Evolutionary conservation across 495 filamentous ascomycete species (phyloP).

Genomic region (Penicillium cinerascens): DNA sequence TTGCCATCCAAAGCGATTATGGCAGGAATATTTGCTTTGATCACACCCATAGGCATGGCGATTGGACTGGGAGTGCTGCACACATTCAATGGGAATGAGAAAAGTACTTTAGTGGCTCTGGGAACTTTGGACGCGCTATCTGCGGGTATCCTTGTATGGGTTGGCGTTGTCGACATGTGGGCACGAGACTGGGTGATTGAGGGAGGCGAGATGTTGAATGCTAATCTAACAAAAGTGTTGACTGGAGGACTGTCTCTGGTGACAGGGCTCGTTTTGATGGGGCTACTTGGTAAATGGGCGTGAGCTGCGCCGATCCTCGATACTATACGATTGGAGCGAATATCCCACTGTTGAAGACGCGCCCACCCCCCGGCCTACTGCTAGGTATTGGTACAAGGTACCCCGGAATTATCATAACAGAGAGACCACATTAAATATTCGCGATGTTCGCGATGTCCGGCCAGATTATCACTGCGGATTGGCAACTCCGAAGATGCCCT

Average conservation of each 20-base stretch:
- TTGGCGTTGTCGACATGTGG: conserved; percentile 46
- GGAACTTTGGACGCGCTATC: conserved; percentile 46
- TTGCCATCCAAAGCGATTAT: conserved; percentile 40
- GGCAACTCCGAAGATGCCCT: no score
- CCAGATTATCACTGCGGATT: no score
- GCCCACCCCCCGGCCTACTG: no score
- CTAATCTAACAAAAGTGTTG: conserved; percentile 25
- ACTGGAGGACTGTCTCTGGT: conserved; percentile 34
- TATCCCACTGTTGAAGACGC: no score
- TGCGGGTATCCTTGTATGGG: conserved; percentile 45
- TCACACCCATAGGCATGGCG: conserved; percentile 45
- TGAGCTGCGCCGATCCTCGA: conserved; percentile 5
- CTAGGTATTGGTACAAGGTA: no score
- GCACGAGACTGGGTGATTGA: conserved; percentile 46
- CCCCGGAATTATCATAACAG: no score
- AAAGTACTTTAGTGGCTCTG: conserved; percentile 36
- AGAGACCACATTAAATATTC: no score
- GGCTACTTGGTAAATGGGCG: conserved; percentile 45
- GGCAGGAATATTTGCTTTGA: conserved; percentile 35
- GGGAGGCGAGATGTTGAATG: conserved; percentile 38
- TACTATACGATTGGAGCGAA: no score
- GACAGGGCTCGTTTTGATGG: conserved; percentile 39
- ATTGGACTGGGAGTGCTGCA: conserved; percentile 42
- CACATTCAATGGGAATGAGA: conserved; percentile 37
- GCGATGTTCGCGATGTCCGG: no score